Evolutionary conservation across 768 basidiomycete genomes (phyloP), one percentile per base, ranked within the genome.

Genomic region (Boletus reticulatus): DNA sequence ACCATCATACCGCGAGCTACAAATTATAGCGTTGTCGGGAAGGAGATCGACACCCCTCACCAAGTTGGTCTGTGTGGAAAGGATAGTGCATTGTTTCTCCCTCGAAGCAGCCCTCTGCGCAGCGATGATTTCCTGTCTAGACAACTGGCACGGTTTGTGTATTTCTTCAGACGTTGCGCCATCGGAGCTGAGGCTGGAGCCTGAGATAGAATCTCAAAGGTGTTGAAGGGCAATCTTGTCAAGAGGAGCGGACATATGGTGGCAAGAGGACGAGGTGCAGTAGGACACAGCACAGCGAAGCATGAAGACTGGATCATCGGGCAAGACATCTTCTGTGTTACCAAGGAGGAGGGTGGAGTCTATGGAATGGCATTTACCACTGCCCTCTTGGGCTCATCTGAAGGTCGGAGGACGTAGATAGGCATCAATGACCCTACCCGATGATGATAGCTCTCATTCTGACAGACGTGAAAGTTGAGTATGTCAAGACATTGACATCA

Each of bases 71-170:
- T 93, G 90, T 0, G 94, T 85, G 12, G 89, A 89, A 24, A 97
- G 84, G 27, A 96, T 87, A 9, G 88, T 88, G 38, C 89, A 80
- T 65, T 89, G 95, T 57, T 85, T 95, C 1, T 94, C 95, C 12
- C 92, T 81, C 8, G 82, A 86, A 0, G 87, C 90, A 1, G 89
- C 91, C 6, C 95, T 84, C 67, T 98, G 96, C 6, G 94, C 94
- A 13, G 91, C 92, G 53, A 98, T 97, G 64, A 97, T 89, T 62
- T 97, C 94, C 59, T 92, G 90, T 22, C 87, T 82, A 4, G 92
- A 90, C 58, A 73, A 64, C 57, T 73, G 71, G 53, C 65, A 76
- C 34, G 69, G 68, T 48, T 76, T 80, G 32, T 50, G 55, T 16
- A 31, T 8, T n/a, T 78, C 73, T 4, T 80, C 75, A 2, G 56